Conservation (phyloP, 2,329 filamentous ascomycete species). For the Cladophialophora psammophila region DNA sequence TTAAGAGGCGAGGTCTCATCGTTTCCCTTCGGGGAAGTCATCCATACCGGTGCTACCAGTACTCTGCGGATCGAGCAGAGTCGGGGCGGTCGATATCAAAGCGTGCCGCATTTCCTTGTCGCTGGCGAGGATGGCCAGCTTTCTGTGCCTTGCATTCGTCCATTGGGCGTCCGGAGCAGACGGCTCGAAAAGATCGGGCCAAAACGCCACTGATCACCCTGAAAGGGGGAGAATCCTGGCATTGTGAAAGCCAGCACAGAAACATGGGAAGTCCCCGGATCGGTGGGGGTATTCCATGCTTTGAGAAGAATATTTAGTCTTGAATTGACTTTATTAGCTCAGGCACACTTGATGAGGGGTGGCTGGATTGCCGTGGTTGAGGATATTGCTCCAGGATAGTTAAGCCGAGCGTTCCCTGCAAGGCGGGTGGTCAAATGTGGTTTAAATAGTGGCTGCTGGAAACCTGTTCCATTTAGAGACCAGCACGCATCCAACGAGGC, state of each 20-base stretch:
- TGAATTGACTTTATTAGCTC: conserved; percentile 5
- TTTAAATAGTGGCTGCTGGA: not conserved
- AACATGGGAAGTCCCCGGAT: conserved; percentile 6
- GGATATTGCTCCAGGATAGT: not conserved
- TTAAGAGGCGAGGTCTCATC: not conserved
- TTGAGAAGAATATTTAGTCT: not conserved
- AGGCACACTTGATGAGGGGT: not conserved
- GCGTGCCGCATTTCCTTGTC: not conserved
- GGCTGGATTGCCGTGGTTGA: not conserved
- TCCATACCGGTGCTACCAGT: not conserved
- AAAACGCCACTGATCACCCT: not conserved
- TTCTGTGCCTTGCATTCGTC: conserved; percentile 12
- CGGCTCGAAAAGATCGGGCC: not conserved
- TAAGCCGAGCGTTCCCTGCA: not conserved
- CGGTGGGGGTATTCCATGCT: not conserved
- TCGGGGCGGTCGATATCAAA: not conserved
- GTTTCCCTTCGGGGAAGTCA: not conserved
- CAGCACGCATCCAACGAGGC: not conserved
- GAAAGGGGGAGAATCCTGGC: not conserved
- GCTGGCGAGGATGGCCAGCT: conserved; percentile 12
- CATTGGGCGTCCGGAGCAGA: not conserved
- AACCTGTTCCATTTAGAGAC: not conserved
- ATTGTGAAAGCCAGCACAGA: not conserved
- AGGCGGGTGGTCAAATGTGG: not conserved
- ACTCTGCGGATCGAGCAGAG: not conserved